Evolutionary conservation across 75 land plant genomes (phyloP), one percentile per base, ranked within the genome.

Genomic region (Selaginella moellendorffii): DNA sequence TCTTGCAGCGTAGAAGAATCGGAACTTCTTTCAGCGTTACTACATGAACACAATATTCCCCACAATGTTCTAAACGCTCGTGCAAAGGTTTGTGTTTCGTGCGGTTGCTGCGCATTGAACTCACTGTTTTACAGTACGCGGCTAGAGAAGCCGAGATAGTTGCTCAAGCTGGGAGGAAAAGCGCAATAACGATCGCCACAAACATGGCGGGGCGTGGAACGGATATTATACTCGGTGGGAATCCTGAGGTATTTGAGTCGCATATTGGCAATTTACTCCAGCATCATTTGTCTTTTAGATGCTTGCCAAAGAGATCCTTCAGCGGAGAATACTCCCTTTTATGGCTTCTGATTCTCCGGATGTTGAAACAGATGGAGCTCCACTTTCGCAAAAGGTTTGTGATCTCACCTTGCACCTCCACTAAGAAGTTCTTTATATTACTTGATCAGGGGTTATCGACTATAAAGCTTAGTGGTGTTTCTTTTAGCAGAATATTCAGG

Each of bases 191-290:
- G 46, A 85, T 93, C 29, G 85, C 98, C n/a, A 93, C 98, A 24
- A 93, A 93, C 67, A 93, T 93, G 98, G 98, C 98, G 65, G 98
- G 98, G 0, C 76, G 98, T 65, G 98, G 98, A 24, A 93, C 98
- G 53, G 98, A 93, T 71, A 93, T 93, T 51, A 93, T 93, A 29
- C 76, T 95, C 2, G 99, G 99, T 66, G 99, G 99, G 63, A 95
- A 95, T 62, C 90, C 96, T 18, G 93, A 89, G 65, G 97, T 78
- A 8, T 8, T 5, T 56, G 24, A 46, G n/a, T n/a, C n/a, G n/a
- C n/a, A n/a, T n/a, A n/a, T n/a, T n/a, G n/a, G n/a, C n/a, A n/a
- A n/a, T n/a, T n/a, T n/a, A n/a, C n/a, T n/a, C n/a, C n/a, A n/a
- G n/a, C n/a, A n/a, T n/a, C n/a, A n/a, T 56, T 12, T 18, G 5